A percentile compares a stretch with the other conserved stretches of the same genome.
phyloP scores from a whole-genome alignment of 2,329 filamentous ascomycete genomes.

The Hypoxylon sp. region DNA sequence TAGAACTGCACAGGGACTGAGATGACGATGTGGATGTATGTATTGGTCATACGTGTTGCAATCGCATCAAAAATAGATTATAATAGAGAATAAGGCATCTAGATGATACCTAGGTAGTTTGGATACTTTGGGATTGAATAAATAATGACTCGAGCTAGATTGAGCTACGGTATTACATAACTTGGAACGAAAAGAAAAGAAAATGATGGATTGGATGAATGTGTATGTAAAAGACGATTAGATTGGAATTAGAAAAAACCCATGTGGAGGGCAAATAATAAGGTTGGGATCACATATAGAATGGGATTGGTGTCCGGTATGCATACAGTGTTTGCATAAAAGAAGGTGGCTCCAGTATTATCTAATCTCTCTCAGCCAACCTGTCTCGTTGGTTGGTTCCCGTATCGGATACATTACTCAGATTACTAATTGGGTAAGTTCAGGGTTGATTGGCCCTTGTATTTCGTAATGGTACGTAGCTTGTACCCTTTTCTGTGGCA shows the following conservation, averaged over 20 bases:
- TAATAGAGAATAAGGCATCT: background rate
- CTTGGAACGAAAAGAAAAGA: background rate
- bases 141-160: background rate
- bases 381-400: conserved; percentile 15
- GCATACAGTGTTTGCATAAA: conserved; percentile 31
- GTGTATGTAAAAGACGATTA: conserved; percentile 1
- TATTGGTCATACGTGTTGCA: conserved; percentile 6
- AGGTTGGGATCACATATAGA: background rate
- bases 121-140: background rate
- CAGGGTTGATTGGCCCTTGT: conserved; percentile 35
- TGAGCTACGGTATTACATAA: background rate
- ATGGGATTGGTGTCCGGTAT: background rate
- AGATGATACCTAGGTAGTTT: background rate
- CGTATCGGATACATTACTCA: conserved; percentile 18
- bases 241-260: conserved; percentile 4
- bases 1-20: background rate
- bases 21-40: background rate
- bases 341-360: background rate
- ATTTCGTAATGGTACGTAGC: conserved; percentile 32
- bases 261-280: conserved; percentile 8
- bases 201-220: conserved; percentile 11
- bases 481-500: conserved; percentile 29
- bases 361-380: conserved; percentile 13
- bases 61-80: background rate
- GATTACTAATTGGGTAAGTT: conserved; percentile 39